Evolutionary conservation across 1,284 basidiomycete genomes (phyloP).

Genomic region (Hortiboletus rubellus): DNA sequence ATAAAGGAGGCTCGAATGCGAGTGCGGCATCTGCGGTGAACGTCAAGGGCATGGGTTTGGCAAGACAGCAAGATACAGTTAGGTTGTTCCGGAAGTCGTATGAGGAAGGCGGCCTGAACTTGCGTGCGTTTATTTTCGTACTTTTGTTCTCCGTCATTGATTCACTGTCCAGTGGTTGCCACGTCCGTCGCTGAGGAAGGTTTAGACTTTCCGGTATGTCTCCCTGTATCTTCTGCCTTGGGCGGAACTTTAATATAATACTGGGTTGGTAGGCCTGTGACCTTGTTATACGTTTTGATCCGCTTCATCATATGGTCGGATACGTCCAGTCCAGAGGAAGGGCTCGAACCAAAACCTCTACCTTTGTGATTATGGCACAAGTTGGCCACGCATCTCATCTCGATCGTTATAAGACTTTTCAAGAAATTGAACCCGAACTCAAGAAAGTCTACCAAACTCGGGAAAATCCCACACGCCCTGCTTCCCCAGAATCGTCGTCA

Average conservation of each 20-base stretch:
- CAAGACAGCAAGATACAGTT: constrained; percentile 59
- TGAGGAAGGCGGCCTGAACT: constrained; percentile 62
- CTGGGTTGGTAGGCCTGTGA: constrained; percentile 62
- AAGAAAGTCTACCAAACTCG: constrained; percentile 60
- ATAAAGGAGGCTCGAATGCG: constrained; percentile 20
- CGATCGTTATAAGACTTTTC: constrained; percentile 57
- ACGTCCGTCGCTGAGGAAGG: constrained; percentile 89
- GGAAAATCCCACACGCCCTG: constrained; percentile 36
- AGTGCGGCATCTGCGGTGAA: constrained; percentile 19
- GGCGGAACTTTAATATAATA: constrained; percentile 7
- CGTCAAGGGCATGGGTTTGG: constrained; percentile 51
- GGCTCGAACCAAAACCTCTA: constrained; percentile 72
- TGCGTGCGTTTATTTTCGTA: constrained; percentile 50
- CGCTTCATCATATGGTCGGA: constrained; percentile 74
- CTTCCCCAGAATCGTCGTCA: constrained; percentile 29
- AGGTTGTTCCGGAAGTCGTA: constrained; percentile 64
- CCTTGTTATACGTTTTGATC: constrained; percentile 80
- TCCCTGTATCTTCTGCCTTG: not conserved
- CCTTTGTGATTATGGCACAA: constrained; percentile 77
- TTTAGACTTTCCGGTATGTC: constrained; percentile 73
- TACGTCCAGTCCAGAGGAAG: constrained; percentile 84
- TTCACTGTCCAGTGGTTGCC: constrained; percentile 58
- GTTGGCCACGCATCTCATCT: constrained; percentile 55
- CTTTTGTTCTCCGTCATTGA: not conserved
- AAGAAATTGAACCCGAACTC: constrained; percentile 61